phyloP scores from a whole-genome alignment of 768 basidiomycete species.

The Panellus pusillus region DNA sequence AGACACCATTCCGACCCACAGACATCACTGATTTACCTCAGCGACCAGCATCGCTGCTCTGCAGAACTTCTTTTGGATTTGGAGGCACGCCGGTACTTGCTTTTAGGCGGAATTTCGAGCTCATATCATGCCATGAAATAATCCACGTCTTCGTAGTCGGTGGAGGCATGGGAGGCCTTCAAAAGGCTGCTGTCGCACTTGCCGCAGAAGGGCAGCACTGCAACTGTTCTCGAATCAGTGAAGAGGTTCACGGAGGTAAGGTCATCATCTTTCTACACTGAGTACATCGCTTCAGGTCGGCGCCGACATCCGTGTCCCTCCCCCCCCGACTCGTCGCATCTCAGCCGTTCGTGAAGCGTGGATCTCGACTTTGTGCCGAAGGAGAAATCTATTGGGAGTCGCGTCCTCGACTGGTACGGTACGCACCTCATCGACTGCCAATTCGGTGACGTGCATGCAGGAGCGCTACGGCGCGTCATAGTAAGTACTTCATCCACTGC shows the following conservation, averaged over 20 bases:
- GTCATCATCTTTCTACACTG: neutral
- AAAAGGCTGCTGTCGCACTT: conserved; percentile 23
- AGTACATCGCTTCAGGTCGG: conserved; percentile 30
- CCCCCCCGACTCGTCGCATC: conserved; percentile 21
- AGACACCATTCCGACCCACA: no score
- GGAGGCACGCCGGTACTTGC: no score
- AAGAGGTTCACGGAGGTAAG: conserved; percentile 17
- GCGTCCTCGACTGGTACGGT: conserved; percentile 20
- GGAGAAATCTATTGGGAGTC: conserved; percentile 15
- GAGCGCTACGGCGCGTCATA: conserved; percentile 35
- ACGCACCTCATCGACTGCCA: conserved; percentile 9
- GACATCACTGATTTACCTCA: no score
- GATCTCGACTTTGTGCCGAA: conserved; percentile 11
- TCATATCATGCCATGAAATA: neutral
- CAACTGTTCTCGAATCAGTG: conserved; percentile 12
- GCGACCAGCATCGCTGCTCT: no score
- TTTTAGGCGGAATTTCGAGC: no score
- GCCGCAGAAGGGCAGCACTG: conserved; percentile 17
- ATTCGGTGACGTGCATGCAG: conserved; percentile 7
- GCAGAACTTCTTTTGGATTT: no score
- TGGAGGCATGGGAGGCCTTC: conserved; percentile 19
- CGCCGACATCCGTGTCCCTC: conserved; percentile 43
- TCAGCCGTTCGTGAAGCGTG: conserved; percentile 16
- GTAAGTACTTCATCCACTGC: conserved; percentile 46
- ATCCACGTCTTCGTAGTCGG: conserved; percentile 13